Conservation (phyloP, 169 alveolate species). For the Eimeria falciformis region DNA sequence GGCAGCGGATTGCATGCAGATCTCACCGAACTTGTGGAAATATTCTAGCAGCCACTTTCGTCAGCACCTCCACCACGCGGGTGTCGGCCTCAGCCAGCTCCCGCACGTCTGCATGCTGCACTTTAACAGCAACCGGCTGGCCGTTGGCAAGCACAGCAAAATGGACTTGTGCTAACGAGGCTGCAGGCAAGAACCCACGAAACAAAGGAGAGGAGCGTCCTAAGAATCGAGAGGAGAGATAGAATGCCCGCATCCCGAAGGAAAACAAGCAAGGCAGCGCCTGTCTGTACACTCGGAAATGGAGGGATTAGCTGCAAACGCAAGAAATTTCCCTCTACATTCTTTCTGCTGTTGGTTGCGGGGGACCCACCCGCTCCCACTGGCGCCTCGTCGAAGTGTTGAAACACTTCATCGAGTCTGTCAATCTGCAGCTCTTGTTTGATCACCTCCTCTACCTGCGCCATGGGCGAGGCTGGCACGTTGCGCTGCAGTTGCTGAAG, state of each 20-base stretch:
- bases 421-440: slow-evolving; percentile 80
- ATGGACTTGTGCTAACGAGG: slow-evolving; percentile 89
- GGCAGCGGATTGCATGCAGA: too few species aligned
- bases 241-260: background rate
- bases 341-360: background rate
- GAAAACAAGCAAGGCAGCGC: background rate
- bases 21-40: slow-evolving; percentile 80
- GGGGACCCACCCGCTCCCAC: slow-evolving; percentile 79
- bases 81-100: slow-evolving; percentile 84
- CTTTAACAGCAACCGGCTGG: slow-evolving; percentile 87
- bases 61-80: slow-evolving; percentile 75
- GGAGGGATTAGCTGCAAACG: background rate
- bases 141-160: slow-evolving; percentile 84
- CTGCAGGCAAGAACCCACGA: slow-evolving; percentile 66
- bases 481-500: slow-evolving; percentile 79
- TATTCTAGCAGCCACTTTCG: slow-evolving; percentile 74
- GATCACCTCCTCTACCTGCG: slow-evolving; percentile 80
- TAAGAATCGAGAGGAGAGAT: background rate
- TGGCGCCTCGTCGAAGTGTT: slow-evolving; percentile 84
- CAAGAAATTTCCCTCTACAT: background rate
- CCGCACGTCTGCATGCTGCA: slow-evolving; percentile 85
- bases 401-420: slow-evolving; percentile 79
- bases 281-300: background rate
- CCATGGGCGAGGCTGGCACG: slow-evolving; percentile 80
- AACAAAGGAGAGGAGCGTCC: background rate